Percentiles rank a stretch among this genome's conserved stretches.
phyloP scores from a whole-genome alignment of 495 filamentous ascomycete genomes.

The Baudoinia panamericana region DNA sequence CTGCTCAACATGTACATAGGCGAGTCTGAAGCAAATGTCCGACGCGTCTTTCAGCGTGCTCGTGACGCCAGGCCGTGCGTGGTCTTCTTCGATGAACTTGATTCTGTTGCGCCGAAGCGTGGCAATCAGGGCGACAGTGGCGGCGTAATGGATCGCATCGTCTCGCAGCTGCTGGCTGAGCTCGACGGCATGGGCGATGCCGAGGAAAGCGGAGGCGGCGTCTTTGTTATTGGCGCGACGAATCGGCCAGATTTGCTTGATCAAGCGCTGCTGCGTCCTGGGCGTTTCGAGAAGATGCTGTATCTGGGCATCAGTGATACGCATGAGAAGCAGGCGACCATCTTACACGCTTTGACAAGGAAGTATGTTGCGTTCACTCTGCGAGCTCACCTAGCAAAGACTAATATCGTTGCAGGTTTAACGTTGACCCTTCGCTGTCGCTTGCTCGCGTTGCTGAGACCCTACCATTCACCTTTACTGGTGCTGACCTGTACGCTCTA shows the following conservation, averaged over 20 bases:
- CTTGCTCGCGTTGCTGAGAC: slow-evolving; percentile 58
- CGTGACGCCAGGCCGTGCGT: slow-evolving; percentile 93
- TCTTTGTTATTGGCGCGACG: slow-evolving; percentile 95
- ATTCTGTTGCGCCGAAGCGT: slow-evolving; percentile 92
- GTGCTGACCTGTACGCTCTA: slow-evolving; percentile 90
- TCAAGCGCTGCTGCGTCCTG: slow-evolving; percentile 77
- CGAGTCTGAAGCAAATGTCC: slow-evolving; percentile 94
- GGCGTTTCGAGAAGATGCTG: slow-evolving; percentile 97
- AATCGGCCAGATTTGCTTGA: slow-evolving; percentile 91
- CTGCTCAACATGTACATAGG: slow-evolving; percentile 99
- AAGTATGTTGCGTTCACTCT: slow-evolving; percentile 46
- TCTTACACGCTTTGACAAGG: slow-evolving; percentile 83
- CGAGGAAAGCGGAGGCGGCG: slow-evolving; percentile 47
- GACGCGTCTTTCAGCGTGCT: slow-evolving; percentile 87
- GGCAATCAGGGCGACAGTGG: slow-evolving; percentile 97
- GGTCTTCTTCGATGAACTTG: slow-evolving; percentile 96
- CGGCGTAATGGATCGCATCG: slow-evolving; percentile 98
- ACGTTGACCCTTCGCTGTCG: slow-evolving; percentile 61
- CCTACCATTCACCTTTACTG: slow-evolving; percentile 91
- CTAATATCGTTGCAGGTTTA: slow-evolving; percentile 44
- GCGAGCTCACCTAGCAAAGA: not conserved
- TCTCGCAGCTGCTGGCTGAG: slow-evolving; percentile 87
- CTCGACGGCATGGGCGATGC: slow-evolving; percentile 95
- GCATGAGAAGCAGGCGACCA: slow-evolving; percentile 88
- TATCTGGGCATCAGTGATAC: slow-evolving; percentile 94